Percentiles rank a stretch among this genome's conserved stretches.
Conservation (phyloP, 2,329 filamentous ascomycete genomes). For the Penicillium sp. region DNA sequence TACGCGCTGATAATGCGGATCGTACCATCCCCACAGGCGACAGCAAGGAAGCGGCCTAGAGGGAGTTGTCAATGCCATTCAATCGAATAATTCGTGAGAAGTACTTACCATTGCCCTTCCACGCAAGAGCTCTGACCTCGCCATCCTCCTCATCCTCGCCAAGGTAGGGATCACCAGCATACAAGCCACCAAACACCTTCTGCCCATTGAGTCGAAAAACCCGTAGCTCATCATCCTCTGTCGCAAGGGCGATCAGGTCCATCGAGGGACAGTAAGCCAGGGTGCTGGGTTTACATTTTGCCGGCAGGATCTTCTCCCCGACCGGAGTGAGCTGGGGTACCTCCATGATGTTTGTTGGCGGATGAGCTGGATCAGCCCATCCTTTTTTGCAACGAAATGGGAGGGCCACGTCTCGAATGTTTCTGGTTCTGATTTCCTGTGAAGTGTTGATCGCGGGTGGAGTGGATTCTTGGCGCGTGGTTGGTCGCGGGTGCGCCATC, state of each 20-base stretch:
- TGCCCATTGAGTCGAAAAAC: conserved; percentile 78
- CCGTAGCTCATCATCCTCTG: conserved; percentile 63
- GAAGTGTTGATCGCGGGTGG: conserved; percentile 19
- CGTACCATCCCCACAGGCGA: conserved; percentile 76
- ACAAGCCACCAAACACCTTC: conserved; percentile 53
- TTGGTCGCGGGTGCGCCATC: conserved; percentile 2
- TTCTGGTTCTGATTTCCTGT: conserved; percentile 2
- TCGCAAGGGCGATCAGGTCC: conserved; percentile 71
- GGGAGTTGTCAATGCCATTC: background rate
- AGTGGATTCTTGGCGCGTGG: conserved; percentile 24
- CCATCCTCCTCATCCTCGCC: conserved; percentile 41
- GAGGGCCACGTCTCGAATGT: background rate
- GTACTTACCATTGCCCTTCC: conserved; percentile 63
- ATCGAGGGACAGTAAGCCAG: conserved; percentile 77
- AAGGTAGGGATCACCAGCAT: conserved; percentile 38
- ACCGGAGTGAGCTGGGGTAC: conserved; percentile 37
- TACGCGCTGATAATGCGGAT: conserved; percentile 74
- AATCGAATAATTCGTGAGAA: background rate
- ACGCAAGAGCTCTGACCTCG: conserved; percentile 49
- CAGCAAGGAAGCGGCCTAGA: conserved; percentile 63
- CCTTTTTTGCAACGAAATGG: conserved; percentile 8
- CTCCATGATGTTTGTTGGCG: conserved; percentile 20
- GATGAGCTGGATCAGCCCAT: conserved; percentile 23
- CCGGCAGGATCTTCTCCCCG: conserved; percentile 39
- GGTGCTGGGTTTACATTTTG: conserved; percentile 45